Evolutionary conservation across 306 rosid genomes (phyloP).

Genomic region (Dalbergia oliveri): DNA sequence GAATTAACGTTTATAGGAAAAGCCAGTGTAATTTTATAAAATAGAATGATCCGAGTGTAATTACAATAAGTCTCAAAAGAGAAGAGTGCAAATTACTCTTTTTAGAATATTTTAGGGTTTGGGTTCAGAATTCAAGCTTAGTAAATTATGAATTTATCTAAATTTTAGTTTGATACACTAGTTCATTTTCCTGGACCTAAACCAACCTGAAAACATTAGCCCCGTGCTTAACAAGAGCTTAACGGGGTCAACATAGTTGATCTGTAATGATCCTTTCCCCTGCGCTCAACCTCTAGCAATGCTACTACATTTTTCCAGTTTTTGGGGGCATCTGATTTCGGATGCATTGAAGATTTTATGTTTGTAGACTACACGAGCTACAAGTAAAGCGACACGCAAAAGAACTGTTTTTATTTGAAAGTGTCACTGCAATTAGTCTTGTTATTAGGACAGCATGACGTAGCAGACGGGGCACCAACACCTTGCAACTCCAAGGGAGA

Average conservation of each 20-base stretch:
- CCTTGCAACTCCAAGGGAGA: conserved; percentile 21
- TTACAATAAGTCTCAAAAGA: too few relatives aligned
- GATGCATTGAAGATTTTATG: conserved; percentile 11
- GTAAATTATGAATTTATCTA: background rate
- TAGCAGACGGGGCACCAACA: conserved; percentile 48
- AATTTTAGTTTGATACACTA: background rate
- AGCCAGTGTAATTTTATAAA: too few relatives aligned
- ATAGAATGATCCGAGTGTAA: too few relatives aligned
- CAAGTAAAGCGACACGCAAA: conserved; percentile 29
- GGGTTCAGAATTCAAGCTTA: background rate
- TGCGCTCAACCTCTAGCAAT: background rate
- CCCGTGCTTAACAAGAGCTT: too few relatives aligned
- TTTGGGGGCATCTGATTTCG: background rate
- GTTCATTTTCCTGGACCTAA: background rate
- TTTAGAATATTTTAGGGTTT: too few relatives aligned
- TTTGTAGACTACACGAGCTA: conserved; percentile 17
- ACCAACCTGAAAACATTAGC: background rate
- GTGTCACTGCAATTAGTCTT: conserved; percentile 11
- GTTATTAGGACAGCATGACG: conserved; percentile 20
- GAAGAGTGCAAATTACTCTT: too few relatives aligned
- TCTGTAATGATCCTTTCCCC: background rate
- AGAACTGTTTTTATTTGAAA: conserved; percentile 36
- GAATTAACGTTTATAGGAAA: too few relatives aligned
- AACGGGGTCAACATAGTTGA: too few relatives aligned
- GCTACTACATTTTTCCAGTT: background rate